A percentile compares a stretch with the other conserved stretches of the same genome.
Conservation (phyloP, 2,329 filamentous ascomycete species). For the Nemania sp. region DNA sequence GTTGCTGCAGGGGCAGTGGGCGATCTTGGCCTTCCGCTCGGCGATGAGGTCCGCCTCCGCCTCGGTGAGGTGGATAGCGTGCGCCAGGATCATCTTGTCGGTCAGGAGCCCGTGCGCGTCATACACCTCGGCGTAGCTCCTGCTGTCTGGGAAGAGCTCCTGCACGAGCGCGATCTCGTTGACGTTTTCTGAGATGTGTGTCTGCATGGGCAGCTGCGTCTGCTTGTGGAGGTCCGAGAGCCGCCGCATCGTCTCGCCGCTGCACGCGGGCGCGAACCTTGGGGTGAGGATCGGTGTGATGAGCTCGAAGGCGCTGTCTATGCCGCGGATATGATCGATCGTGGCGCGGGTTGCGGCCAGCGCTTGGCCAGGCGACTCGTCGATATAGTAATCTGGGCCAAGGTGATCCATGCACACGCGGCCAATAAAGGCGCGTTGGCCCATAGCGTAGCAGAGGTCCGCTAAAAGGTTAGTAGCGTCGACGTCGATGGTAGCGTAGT, state of each 20-base stretch:
- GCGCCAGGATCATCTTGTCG: constrained; percentile 81
- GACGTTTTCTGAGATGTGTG: constrained; percentile 88
- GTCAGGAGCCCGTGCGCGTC: constrained; percentile 78
- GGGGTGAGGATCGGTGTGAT: constrained; percentile 85
- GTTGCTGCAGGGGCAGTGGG: constrained; percentile 91
- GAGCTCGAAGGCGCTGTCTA: constrained; percentile 75
- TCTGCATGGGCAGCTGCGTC: constrained; percentile 79
- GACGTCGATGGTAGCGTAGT: constrained; percentile 92
- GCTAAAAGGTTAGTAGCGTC: constrained; percentile 91
- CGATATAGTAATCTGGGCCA: constrained; percentile 82
- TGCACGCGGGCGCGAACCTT: constrained; percentile 74
- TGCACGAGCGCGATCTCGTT: constrained; percentile 79
- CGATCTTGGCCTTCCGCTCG: constrained; percentile 72
- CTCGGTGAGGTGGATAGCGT: constrained; percentile 80
- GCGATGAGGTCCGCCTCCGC: constrained; percentile 75
- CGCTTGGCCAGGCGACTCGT: constrained; percentile 71
- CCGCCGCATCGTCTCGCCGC: constrained; percentile 66
- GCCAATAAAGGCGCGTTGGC: constrained; percentile 91
- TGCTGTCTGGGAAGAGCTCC: constrained; percentile 72
- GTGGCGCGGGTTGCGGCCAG: constrained; percentile 67
- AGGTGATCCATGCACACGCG: constrained; percentile 93
- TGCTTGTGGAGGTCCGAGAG: constrained; percentile 75
- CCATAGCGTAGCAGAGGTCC: constrained; percentile 79
- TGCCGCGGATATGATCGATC: constrained; percentile 72
- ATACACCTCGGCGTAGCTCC: constrained; percentile 82